Evolutionary conservation across 345 rosid genomes (phyloP), one percentile per base, ranked within the genome.

Genomic region (Raphanus sativus): DNA sequence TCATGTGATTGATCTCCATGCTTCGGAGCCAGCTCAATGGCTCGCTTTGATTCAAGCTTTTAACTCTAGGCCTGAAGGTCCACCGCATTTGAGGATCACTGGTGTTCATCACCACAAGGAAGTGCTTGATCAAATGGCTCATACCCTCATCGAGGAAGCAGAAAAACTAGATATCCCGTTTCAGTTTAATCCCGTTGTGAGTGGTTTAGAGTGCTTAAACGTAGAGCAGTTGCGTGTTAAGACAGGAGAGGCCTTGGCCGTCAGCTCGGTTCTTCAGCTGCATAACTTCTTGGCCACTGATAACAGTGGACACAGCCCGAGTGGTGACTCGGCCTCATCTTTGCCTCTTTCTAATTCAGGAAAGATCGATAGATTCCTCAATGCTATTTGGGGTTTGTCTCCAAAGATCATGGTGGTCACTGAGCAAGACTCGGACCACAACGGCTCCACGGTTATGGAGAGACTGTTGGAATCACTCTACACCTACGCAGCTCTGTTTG

Each of bases 231-330:
- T 94, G 71, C 84, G 93, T 4, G 98, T 94, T 70, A 94, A 92
- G 78, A 94, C 97, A 0, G 97, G 98, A 32, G 98, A 94, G 84
- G 98, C 98, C 77, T 78, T 94, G 24, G 98, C 97, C 3, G 85
- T 94, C 80, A 89, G 93, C 82, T 94, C 97, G 7, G 87, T 85
- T 75, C 91, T 92, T 61, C 97, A 90, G 32, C 28, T 94, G 85
- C 98, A 94, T 80, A 65, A 88, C 58, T 81, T 94, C 70, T 85
- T 94, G 80, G 97, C 90, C 3, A 75, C 82, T 2, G 89, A 89
- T 52, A 89, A 75, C 77, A 86, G 81, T 67, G 83, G 89, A 32
- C 83, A 73, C 50, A 91, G 95, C 76, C 88, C 78, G 8, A 93
- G 93, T 15, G 81, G 89, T 1, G 97, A 90, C 78, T 94, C 97